Conservation (phyloP, 2,329 filamentous ascomycete species). For the Tolypocladium nubicola region DNA sequence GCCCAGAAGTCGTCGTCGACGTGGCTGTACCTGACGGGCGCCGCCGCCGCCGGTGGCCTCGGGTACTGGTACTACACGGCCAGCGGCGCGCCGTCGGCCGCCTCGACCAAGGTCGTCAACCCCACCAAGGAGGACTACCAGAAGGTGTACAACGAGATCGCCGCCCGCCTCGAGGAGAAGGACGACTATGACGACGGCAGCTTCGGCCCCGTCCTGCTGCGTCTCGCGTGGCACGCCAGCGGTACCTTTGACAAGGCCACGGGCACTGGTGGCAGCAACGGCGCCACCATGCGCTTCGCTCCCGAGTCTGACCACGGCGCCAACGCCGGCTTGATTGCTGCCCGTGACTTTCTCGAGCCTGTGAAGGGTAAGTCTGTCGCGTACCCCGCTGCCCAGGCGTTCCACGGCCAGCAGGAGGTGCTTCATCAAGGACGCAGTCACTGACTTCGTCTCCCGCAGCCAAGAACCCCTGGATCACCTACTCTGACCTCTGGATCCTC, state of each 20-base stretch:
- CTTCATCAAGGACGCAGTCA: not conserved
- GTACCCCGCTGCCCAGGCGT: not conserved
- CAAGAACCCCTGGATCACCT: slow-evolving; percentile 89
- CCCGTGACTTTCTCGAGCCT: slow-evolving; percentile 87
- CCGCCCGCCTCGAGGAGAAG: slow-evolving; percentile 69
- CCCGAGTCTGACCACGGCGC: slow-evolving; percentile 86
- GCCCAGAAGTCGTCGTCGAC: slow-evolving; percentile 38
- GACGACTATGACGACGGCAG: slow-evolving; percentile 95
- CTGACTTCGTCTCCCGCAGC: slow-evolving; percentile 27
- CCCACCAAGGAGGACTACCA: slow-evolving; percentile 86
- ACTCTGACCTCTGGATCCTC: slow-evolving; percentile 96
- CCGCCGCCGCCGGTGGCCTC: slow-evolving; percentile 49
- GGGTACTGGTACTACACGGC: slow-evolving; percentile 57
- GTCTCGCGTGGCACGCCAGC: slow-evolving; percentile 88
- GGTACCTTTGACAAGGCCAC: slow-evolving; percentile 88
- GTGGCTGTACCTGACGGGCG: slow-evolving; percentile 48
- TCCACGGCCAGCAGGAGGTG: not conserved
- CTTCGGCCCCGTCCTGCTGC: slow-evolving; percentile 83
- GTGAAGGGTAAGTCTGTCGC: slow-evolving; percentile 55
- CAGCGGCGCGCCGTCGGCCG: slow-evolving; percentile 35
- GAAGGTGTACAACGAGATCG: slow-evolving; percentile 85
- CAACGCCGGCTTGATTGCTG: slow-evolving; percentile 79
- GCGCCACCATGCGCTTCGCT: slow-evolving; percentile 91
- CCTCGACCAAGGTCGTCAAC: slow-evolving; percentile 49
- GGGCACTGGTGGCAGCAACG: slow-evolving; percentile 85